phyloP scores from a whole-genome alignment of 192 early-diverging fungal genomes.

The Podila minutissima region DNA sequence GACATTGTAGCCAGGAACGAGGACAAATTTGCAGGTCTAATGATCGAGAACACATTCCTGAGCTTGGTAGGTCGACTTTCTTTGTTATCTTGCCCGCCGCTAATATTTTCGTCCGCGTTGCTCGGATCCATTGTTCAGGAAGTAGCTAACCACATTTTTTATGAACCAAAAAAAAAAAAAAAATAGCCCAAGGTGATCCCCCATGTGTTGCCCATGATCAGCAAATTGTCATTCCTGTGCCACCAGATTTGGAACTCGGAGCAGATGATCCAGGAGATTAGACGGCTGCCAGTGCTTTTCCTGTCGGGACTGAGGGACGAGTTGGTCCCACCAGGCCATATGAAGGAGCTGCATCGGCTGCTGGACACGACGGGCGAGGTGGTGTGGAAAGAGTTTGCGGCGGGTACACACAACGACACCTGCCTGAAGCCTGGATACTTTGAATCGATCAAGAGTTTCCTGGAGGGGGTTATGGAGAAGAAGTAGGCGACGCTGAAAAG shows the following conservation, averaged over 20 bases:
- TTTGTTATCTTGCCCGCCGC: not conserved
- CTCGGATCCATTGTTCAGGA: not conserved
- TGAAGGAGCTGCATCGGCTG: conserved; percentile 80
- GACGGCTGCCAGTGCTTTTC: conserved; percentile 79
- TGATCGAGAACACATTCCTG: conserved; percentile 96
- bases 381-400: conserved; percentile 70
- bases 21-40: conserved; percentile 78
- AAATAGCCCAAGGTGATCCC: conserved; percentile 87
- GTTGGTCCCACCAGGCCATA: conserved; percentile 89
- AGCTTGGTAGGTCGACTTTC: conserved; percentile 69
- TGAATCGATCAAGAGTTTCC: conserved; percentile 72
- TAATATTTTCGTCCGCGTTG: not conserved
- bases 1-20: conserved; percentile 84
- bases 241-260: conserved; percentile 94
- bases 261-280: conserved; percentile 70
- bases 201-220: conserved; percentile 80
- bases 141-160: too few species aligned
- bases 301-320: conserved; percentile 86
- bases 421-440: conserved; percentile 88
- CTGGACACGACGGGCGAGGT: conserved; percentile 57
- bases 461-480: conserved; percentile 40
- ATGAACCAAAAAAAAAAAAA: too few species aligned
- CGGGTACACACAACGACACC: conserved; percentile 94
- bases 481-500: conserved; percentile 5
- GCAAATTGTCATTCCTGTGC: conserved; percentile 78